A percentile compares a stretch with the other conserved stretches of the same genome.
Evolutionary conservation across 1,284 basidiomycete species (phyloP).

Genomic region (Irpex sp.): DNA sequence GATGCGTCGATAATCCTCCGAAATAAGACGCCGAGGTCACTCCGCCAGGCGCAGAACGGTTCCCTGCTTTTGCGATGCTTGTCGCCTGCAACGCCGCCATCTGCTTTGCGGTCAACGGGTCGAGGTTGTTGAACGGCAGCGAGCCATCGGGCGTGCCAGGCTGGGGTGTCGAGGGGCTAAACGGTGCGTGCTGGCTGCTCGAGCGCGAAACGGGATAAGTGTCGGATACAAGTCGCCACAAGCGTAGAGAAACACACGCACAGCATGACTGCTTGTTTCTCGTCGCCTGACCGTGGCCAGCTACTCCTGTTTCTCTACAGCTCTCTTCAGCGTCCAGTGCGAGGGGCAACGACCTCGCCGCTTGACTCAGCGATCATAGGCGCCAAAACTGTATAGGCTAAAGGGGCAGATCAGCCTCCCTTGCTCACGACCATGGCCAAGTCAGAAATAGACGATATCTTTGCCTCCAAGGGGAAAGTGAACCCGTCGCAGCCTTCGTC

Average conservation of each 20-base stretch:
- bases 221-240: neutral
- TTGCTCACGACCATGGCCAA: conserved; percentile 32
- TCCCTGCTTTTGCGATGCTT: conserved; percentile 57
- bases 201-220: neutral
- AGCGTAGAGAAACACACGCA: conserved; percentile 20
- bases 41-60: conserved; percentile 54
- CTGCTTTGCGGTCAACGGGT: conserved; percentile 58
- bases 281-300: neutral
- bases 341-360: neutral
- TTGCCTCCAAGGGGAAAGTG: conserved; percentile 44
- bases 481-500: conserved; percentile 20
- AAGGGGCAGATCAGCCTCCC: neutral
- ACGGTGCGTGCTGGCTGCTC: conserved; percentile 4
- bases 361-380: conserved; percentile 2
- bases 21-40: conserved; percentile 59
- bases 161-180: neutral
- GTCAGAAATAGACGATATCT: conserved; percentile 81
- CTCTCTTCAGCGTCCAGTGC: neutral
- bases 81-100: conserved; percentile 70
- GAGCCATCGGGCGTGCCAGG: conserved; percentile 8
- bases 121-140: conserved; percentile 23
- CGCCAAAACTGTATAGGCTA: neutral
- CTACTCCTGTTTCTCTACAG: neutral
- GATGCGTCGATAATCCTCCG: conserved; percentile 53
- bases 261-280: conserved; percentile 30